Percentiles rank a stretch among this genome's conserved stretches.
These are phyloP conservation scores for Magnusiomyces magnusii DNA, from an alignment of 1,139 yeast species.

Conservation along the genomic window DNA sequence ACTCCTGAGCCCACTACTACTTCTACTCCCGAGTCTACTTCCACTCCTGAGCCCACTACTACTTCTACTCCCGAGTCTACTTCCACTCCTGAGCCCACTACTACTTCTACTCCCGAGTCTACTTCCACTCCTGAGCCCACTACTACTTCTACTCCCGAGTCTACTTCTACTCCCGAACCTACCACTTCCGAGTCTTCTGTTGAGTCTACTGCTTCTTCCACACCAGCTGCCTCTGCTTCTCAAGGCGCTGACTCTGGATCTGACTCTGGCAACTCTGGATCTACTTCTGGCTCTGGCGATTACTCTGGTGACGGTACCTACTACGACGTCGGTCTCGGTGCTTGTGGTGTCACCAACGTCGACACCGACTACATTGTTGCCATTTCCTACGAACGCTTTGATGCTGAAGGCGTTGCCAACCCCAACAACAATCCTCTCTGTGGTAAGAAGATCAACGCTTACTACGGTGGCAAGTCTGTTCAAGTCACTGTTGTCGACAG, in stretches of 20 bases:
- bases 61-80: slow-evolving; percentile 20
- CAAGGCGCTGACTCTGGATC: slow-evolving; percentile 20
- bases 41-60: slow-evolving; percentile 21
- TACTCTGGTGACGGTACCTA: slow-evolving; percentile 52
- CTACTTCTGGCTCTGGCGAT: slow-evolving; percentile 19
- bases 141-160: slow-evolving; percentile 18
- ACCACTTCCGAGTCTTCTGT: slow-evolving; percentile 24
- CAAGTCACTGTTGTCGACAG: slow-evolving; percentile 47
- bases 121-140: slow-evolving; percentile 20
- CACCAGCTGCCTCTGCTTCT: slow-evolving; percentile 23
- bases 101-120: slow-evolving; percentile 13
- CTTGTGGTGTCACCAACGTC: slow-evolving; percentile 47
- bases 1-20: slow-evolving; percentile 31
- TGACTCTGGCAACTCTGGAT: slow-evolving; percentile 16
- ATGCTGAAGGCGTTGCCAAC: slow-evolving; percentile 28
- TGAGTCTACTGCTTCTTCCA: slow-evolving; percentile 21
- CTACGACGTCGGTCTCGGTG: slow-evolving; percentile 52
- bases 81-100: slow-evolving; percentile 20
- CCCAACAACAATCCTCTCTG: slow-evolving; percentile 42
- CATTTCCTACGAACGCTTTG: slow-evolving; percentile 32
- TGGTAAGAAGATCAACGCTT: slow-evolving; percentile 42
- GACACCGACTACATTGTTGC: slow-evolving; percentile 45
- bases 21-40: slow-evolving; percentile 35
- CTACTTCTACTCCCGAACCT: slow-evolving; percentile 15
- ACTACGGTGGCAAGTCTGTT: slow-evolving; percentile 41